Evolutionary conservation across 306 rosid genomes (phyloP).

Genomic region (Glycine latifolia): DNA sequence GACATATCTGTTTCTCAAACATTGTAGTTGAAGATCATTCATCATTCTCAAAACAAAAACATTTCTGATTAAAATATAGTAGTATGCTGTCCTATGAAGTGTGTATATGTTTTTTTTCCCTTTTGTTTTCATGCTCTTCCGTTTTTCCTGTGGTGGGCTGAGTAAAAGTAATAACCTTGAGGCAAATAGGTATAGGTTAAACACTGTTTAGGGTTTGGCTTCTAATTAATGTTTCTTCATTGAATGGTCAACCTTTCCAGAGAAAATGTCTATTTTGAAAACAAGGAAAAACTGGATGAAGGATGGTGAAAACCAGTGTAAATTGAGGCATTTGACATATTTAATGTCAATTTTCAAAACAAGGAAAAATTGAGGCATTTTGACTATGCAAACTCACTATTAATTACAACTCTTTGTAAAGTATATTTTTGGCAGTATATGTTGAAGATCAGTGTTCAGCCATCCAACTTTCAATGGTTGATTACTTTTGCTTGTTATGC

Average conservation of each 20-base stretch:
- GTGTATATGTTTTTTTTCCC: background rate
- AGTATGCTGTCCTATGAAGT: background rate
- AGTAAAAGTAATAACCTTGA: slow-evolving; percentile 15
- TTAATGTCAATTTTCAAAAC: too few relatives aligned
- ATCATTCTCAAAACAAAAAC: background rate
- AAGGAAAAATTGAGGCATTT: too few relatives aligned
- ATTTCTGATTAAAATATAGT: background rate
- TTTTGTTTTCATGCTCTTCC: background rate
- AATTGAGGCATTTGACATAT: too few relatives aligned
- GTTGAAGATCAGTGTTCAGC: too few relatives aligned
- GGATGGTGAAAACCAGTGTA: background rate
- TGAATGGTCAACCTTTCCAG: slow-evolving; percentile 23
- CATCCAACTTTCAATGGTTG: slow-evolving; percentile 23
- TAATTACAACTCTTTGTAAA: background rate
- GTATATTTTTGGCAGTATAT: background rate
- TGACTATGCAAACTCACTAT: background rate
- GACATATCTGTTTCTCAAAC: background rate
- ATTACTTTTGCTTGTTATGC: slow-evolving; percentile 29
- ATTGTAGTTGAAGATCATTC: slow-evolving; percentile 1
- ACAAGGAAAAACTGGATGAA: background rate
- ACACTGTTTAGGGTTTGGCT: too few relatives aligned
- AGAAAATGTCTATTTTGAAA: background rate
- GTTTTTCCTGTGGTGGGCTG: background rate
- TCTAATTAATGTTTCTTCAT: slow-evolving; percentile 8
- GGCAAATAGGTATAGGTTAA: background rate